Evolutionary conservation across 208 protist species (phyloP).

Genomic region (Acanthamoeba lugdunensis): DNA sequence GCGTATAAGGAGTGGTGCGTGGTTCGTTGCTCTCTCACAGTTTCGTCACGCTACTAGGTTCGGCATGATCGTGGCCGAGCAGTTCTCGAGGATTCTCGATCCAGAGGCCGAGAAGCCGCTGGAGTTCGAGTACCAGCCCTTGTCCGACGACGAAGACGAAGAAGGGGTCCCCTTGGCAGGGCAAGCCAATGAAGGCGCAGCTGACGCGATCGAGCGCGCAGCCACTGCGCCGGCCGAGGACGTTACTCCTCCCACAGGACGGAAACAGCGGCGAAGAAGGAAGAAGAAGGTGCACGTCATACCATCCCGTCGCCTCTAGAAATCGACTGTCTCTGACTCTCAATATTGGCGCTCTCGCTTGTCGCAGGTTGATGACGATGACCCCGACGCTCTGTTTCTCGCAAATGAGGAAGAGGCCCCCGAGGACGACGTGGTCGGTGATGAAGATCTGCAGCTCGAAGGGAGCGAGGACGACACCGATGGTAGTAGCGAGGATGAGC

Average conservation of each 20-base stretch:
- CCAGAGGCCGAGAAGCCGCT: constrained; percentile 2
- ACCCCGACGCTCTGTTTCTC: background rate
- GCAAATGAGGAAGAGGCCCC: background rate
- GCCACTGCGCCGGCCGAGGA: background rate
- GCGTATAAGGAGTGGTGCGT: background rate
- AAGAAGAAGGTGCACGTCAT: background rate
- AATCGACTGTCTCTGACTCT: background rate
- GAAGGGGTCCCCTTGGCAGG: background rate
- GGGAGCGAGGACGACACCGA: background rate
- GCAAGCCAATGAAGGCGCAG: background rate
- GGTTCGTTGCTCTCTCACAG: background rate
- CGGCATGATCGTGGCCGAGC: constrained; percentile 52
- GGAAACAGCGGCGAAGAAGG: background rate
- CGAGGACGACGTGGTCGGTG: background rate
- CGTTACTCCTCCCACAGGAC: background rate
- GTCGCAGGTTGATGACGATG: background rate
- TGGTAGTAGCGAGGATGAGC: background rate
- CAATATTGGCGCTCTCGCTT: background rate
- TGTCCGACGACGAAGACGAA: constrained; percentile 22
- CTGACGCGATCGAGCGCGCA: background rate
- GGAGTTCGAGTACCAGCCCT: constrained; percentile 9
- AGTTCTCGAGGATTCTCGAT: constrained; percentile 43
- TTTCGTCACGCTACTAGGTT: background rate
- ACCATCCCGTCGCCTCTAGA: background rate
- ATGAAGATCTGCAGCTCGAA: background rate